Conservation (phyloP, 768 basidiomycete species). For the Hygrophoropsis aurantiaca region DNA sequence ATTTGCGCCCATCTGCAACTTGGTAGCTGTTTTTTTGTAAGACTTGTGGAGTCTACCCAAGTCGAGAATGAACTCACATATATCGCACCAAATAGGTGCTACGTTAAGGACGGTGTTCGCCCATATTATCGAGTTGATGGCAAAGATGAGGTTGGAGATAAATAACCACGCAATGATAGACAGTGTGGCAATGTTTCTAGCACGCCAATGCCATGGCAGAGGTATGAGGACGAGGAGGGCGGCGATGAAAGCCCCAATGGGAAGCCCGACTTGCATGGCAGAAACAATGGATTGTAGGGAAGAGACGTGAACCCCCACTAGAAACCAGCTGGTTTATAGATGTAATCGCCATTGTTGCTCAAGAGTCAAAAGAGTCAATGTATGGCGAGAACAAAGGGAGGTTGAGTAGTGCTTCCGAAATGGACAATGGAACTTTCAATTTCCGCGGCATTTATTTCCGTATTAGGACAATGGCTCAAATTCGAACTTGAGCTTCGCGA, state of each 20-base stretch:
- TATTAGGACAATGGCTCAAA: no score
- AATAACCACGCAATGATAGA: slow-evolving; percentile 49
- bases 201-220: slow-evolving; percentile 30
- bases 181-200: slow-evolving; percentile 26
- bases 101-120: slow-evolving; percentile 10
- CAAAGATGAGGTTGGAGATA: slow-evolving; percentile 44
- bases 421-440: neutral
- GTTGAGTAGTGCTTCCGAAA: neutral
- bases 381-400: no score
- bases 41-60: neutral
- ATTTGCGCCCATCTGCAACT: slow-evolving; percentile 24
- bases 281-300: no score
- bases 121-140: slow-evolving; percentile 61
- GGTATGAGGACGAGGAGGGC: slow-evolving; percentile 36
- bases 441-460: no score
- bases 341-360: no score
- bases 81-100: slow-evolving; percentile 15
- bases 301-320: no score
- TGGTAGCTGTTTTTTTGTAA: slow-evolving; percentile 19
- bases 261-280: slow-evolving; percentile 35
- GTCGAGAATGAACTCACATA: slow-evolving; percentile 1
- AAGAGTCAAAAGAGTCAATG: no score
- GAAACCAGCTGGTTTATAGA: no score
- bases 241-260: slow-evolving; percentile 41
- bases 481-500: no score